Evolutionary conservation across 164 flowering plant species (phyloP).

Genomic region (Annona cherimola): DNA sequence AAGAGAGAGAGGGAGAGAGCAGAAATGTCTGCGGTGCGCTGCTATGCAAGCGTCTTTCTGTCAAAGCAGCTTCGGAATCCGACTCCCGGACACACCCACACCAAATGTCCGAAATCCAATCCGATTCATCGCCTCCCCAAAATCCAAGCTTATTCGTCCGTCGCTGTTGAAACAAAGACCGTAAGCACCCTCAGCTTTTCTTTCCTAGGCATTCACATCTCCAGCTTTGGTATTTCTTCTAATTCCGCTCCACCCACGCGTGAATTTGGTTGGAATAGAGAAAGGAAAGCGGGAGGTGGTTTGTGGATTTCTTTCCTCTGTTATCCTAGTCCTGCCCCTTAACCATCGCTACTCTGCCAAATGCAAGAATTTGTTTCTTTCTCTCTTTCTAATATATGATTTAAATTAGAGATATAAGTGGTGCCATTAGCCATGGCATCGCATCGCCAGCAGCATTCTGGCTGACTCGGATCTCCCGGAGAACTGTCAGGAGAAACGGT

Average conservation of each 20-base stretch:
- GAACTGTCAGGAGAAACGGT: no score
- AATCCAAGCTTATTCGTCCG: constrained; percentile 31
- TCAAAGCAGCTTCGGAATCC: not conserved
- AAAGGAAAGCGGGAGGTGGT: no score
- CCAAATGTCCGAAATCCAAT: no score
- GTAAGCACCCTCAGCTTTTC: constrained; percentile 16
- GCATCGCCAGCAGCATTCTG: no score
- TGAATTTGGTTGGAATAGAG: no score
- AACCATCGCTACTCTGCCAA: not conserved
- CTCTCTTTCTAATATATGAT: not conserved
- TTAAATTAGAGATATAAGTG: no score
- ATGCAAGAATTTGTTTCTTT: not conserved
- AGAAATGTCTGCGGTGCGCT: constrained; percentile 17
- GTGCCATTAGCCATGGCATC: no score
- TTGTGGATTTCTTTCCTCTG: not conserved
- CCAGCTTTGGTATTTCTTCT: not conserved
- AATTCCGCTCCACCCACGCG: not conserved
- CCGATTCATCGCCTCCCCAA: constrained; percentile 5
- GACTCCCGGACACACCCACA: not conserved
- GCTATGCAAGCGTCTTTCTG: not conserved
- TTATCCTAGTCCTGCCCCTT: not conserved
- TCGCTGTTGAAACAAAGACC: constrained; percentile 23
- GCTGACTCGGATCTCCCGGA: no score
- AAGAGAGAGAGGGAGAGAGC: constrained; percentile 5
- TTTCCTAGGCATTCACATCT: not conserved